Base-by-base conservation (phyloP, 2,329 filamentous ascomycete species). In the Aspergillus puulaauensis region DNA sequence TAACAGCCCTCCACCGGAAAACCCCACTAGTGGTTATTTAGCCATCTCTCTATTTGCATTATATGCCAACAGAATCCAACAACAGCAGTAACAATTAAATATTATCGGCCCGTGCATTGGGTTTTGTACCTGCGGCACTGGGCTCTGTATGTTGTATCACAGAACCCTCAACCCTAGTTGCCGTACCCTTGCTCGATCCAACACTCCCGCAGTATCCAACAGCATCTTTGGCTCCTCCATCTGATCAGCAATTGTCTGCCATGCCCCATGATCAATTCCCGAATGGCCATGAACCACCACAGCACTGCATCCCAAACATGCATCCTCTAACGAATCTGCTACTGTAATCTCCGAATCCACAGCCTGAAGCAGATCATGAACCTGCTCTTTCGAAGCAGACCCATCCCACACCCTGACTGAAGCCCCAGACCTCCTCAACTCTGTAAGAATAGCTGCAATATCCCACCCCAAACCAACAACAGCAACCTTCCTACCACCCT, bases 151-250 rank as follows among this genome's bases (percentile, higher is more conserved):
- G 19, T 21, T 24, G 23, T 24, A 35, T 31, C 56, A 57, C 14
- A 63, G 35, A 40, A 64, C 23, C n/a, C 59, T 35, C 8, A 64
- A 61, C 5, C 61, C 62, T 44, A 55, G 54, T 21, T 64, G 57
- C 48, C 57, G 52, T 57, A 64, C 63, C 37, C 56, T 54, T 12
- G 57, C 49, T 21, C 41, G 33, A 24, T 63, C 61, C 39, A 64
- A 43, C 5, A 45, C 40, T 1, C 59, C 54, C 9, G 44, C 53
- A 3, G 51, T 52, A 21, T 60, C 60, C 37, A 61, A 37, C 2
- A 64, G 14, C 3, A 56, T 39, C 33, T 46, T 58, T 3, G 58
- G 61, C 6, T 46, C 33, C 37, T 57, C 39, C 62, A 64, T 60
- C 24, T 49, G 35, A 5, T 41, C 19, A 2, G 58, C 54, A 9